These are phyloP conservation scores for Triticum aestivum DNA, from an alignment of 176 grass and related monocot species.

Conservation along the genomic window IWGSC_CS_RefSeq_v2.1 NC_057810.1:312885375-312885874, in stretches of 20 bases:
- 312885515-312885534: conserved; percentile 86
- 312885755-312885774: conserved; percentile 12
- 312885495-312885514: conserved; percentile 75
- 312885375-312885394: conserved; percentile 11
- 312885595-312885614: neutral
- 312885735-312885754: conserved; percentile 54
- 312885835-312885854: conserved; percentile 94
- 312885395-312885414: neutral
- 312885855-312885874: conserved; percentile 83
- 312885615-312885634: conserved; percentile 8
- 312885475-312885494: conserved; percentile 92
- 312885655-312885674: conserved; percentile 87
- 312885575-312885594: neutral
- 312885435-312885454: conserved; percentile 22
- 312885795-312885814: neutral
- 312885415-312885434: conserved; percentile 3
- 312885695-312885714: conserved; percentile 93
- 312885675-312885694: conserved; percentile 86
- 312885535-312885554: conserved; percentile 79
- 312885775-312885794: conserved; percentile 17
- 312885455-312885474: conserved; percentile 90
- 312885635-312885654: conserved; percentile 9
- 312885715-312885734: conserved; percentile 79
- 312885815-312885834: conserved; percentile 76
- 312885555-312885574: neutral